Conservation (phyloP, 2,329 filamentous ascomycete genomes). For the Coccinonectria pachysandricola region DNA sequence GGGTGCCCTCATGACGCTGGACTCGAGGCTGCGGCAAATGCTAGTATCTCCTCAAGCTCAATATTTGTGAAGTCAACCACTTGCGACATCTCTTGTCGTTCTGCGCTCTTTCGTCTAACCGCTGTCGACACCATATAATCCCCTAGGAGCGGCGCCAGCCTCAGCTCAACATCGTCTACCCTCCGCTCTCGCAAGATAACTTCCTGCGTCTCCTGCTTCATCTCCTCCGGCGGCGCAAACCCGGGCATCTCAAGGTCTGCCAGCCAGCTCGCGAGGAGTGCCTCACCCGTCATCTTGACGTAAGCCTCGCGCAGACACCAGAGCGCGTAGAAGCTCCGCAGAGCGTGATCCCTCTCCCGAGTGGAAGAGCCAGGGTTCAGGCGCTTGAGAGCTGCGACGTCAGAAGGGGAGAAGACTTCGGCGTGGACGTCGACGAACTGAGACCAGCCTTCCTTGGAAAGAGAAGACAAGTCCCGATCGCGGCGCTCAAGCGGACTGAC, state of each 20-base stretch:
- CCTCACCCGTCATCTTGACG: slow-evolving; percentile 75
- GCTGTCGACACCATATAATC: slow-evolving; percentile 47
- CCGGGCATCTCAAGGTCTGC: slow-evolving; percentile 56
- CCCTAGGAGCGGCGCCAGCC: slow-evolving; percentile 31
- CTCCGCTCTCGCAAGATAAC: slow-evolving; percentile 21
- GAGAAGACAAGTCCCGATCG: slow-evolving; percentile 46
- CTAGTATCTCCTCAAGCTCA: slow-evolving; percentile 34
- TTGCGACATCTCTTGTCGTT: slow-evolving; percentile 23
- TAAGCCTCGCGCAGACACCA: slow-evolving; percentile 76
- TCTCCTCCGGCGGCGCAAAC: slow-evolving; percentile 45
- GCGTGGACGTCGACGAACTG: slow-evolving; percentile 62
- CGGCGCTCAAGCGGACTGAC: slow-evolving; percentile 64
- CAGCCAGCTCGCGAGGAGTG: slow-evolving; percentile 64
- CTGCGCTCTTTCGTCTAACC: slow-evolving; percentile 30
- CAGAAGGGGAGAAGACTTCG: slow-evolving; percentile 55
- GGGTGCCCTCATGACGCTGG: too few relatives aligned
- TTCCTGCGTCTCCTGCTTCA: slow-evolving; percentile 13
- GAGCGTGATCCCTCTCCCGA: slow-evolving; percentile 38
- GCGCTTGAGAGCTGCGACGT: slow-evolving; percentile 51
- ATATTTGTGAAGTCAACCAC: slow-evolving; percentile 31
- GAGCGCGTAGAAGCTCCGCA: slow-evolving; percentile 64
- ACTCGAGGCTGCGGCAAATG: slow-evolving; percentile 30
- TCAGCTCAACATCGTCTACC: slow-evolving; percentile 25
- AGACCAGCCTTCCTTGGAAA: slow-evolving; percentile 50
- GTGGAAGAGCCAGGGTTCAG: slow-evolving; percentile 18